Percentiles rank a stretch among this genome's conserved stretches.
These are phyloP conservation scores for Penicillium occitanis DNA, from an alignment of 2,329 filamentous ascomycete genomes.

Conservation along the genomic window DNA sequence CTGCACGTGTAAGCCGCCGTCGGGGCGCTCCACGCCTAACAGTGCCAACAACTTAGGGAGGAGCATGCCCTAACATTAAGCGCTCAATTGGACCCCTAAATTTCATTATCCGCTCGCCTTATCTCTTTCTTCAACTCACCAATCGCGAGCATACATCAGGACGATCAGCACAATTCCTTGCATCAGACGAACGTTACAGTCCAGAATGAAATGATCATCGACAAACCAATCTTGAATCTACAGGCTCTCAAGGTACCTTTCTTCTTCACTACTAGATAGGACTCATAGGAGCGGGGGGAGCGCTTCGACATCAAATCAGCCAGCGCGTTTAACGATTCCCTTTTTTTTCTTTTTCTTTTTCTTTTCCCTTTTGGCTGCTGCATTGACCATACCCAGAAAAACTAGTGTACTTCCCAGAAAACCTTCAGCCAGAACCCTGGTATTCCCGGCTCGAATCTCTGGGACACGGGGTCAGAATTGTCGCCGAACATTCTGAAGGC, in stretches of 20 bases:
- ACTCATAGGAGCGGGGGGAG: not conserved
- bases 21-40: not conserved
- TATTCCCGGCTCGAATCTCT: not conserved
- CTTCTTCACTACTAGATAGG: not conserved
- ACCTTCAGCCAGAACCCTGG: not conserved
- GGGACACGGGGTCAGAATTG: not conserved
- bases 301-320: constrained; percentile 3
- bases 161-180: not conserved
- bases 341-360: not conserved
- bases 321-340: not conserved
- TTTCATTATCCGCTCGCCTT: not conserved
- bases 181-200: not conserved
- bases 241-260: not conserved
- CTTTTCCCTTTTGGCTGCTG: not conserved
- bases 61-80: not conserved
- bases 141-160: not conserved
- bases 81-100: not conserved
- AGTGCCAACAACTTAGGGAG: not conserved
- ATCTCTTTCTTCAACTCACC: not conserved
- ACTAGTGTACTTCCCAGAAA: not conserved
- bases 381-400: not conserved
- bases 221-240: not conserved
- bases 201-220: not conserved
- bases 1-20: not conserved
- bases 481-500: not conserved